A percentile compares a stretch with the other conserved stretches of the same genome.
Evolutionary conservation across 495 filamentous ascomycete species (phyloP).

Genomic region (Penicillium verhagenii): DNA sequence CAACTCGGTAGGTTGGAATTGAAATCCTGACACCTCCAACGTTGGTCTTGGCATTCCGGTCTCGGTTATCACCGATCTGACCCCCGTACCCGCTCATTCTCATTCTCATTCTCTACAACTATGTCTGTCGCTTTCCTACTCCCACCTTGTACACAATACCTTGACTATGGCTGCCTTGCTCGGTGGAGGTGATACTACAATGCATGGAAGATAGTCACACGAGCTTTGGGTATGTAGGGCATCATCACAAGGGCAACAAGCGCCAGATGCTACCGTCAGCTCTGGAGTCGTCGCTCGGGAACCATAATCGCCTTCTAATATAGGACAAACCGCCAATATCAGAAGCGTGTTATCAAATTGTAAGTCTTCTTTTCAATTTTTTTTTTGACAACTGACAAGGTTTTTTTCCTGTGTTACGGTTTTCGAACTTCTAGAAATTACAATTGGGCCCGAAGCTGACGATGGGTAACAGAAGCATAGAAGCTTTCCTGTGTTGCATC

Average conservation of each 20-base stretch:
- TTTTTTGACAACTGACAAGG: slow-evolving; percentile 2
- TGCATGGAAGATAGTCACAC: slow-evolving; percentile 4
- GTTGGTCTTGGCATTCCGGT: slow-evolving; percentile 3
- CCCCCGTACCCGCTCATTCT: no score
- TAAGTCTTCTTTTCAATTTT: neutral
- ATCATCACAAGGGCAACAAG: slow-evolving; percentile 5
- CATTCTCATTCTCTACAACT: no score
- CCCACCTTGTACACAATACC: neutral
- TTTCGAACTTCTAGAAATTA: slow-evolving; percentile 27
- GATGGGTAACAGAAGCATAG: slow-evolving; percentile 24
- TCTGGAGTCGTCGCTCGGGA: neutral
- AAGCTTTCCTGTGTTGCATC: slow-evolving; percentile 15
- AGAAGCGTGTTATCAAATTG: neutral
- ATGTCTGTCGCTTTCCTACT: no score
- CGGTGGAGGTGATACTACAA: neutral
- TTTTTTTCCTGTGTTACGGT: slow-evolving; percentile 5
- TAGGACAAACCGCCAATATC: neutral
- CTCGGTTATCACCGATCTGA: neutral
- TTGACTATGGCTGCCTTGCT: neutral
- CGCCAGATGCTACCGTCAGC: slow-evolving; percentile 9
- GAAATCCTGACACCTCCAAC: slow-evolving; percentile 1
- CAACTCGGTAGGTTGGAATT: slow-evolving; percentile 10
- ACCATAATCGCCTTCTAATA: neutral
- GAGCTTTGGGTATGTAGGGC: slow-evolving; percentile 7
- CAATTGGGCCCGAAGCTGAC: slow-evolving; percentile 16